Evolutionary conservation across 1,284 basidiomycete genomes (phyloP), one percentile per base, ranked within the genome.

Genomic region (Heimioporus retisporus): DNA sequence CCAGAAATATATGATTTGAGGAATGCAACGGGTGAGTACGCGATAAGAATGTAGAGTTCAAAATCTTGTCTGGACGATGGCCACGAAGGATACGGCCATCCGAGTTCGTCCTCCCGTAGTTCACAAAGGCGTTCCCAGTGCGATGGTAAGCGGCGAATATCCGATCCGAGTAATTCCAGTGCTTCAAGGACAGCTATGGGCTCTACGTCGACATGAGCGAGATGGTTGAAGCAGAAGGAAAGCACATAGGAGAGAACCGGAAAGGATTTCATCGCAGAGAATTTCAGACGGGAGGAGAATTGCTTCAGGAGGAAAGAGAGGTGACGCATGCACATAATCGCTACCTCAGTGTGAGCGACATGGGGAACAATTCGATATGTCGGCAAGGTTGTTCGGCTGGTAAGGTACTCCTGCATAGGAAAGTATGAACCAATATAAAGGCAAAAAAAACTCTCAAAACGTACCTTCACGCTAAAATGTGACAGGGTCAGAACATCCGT

Each of bases 61-160:
- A 46, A 46, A 46, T 46, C 44, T 18, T 46, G 44, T 21, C 44
- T 46, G 5, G 10, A 53, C 5, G 59, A 60, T 43, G 64, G 64
- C 64, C 64, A 65, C 6, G 55, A 55, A 56, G 54, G 60, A 42
- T 61, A 54, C 21, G 60, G 60, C 56, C 64, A 57, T 48, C n/a
- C n/a, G 4, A 58, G 31, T 14, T 48, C 25, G 6, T 61, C 60
- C 42, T 59, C 64, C 3, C 60, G 59, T 19, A 61, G n/a, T 21
- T 58, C 60, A 42, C 60, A 62, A 14, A 65, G 55, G 14, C 25
- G 28, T 11, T 61, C 50, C 64, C 64, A 65, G 25, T 61, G 48
- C 11, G 55, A 61, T 25, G 64, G 55, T 48, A 58, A 56, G 18
- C 23, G 50, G 21, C 40, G 64, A 43, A 65, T 35, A 21, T 50